Conservation (phyloP, 768 basidiomycete genomes). For the Russula olivacea region DNA sequence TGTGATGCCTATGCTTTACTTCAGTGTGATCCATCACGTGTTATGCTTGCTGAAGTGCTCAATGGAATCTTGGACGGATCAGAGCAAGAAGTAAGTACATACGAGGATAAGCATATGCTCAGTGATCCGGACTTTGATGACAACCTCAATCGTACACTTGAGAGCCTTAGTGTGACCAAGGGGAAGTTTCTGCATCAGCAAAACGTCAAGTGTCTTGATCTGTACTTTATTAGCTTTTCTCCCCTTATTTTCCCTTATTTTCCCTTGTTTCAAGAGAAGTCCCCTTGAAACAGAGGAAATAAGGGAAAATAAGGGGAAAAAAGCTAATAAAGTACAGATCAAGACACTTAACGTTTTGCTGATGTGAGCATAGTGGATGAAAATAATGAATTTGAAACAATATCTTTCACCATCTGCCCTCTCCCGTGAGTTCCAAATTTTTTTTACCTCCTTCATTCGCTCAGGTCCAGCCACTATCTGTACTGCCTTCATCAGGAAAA, state of each 20-base stretch:
- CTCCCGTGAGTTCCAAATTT: slow-evolving; percentile 56
- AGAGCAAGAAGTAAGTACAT: slow-evolving; percentile 55
- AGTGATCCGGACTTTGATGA: slow-evolving; percentile 95
- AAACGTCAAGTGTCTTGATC: too few species aligned
- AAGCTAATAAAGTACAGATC: too few species aligned
- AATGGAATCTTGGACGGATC: slow-evolving; percentile 54
- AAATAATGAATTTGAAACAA: slow-evolving; percentile 66
- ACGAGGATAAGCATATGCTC: slow-evolving; percentile 80
- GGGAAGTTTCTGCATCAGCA: slow-evolving; percentile 94
- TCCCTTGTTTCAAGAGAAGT: too few species aligned
- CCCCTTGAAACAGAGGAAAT: too few species aligned
- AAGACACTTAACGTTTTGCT: too few species aligned
- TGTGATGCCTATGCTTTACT: slow-evolving; percentile 75
- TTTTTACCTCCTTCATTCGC: neutral
- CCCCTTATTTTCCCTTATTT: too few species aligned
- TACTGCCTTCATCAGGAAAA: too few species aligned
- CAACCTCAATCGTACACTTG: slow-evolving; percentile 73
- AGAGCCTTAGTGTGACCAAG: slow-evolving; percentile 68
- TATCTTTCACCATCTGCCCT: slow-evolving; percentile 60
- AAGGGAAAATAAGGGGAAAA: too few species aligned
- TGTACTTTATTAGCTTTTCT: too few species aligned
- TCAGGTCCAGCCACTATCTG: neutral
- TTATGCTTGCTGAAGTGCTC: slow-evolving; percentile 69
- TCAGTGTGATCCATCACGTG: slow-evolving; percentile 62
- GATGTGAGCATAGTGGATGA: slow-evolving; percentile 86